These are phyloP conservation scores for Fusarium goolgardi DNA, from an alignment of 2,329 filamentous ascomycete species.

Conservation along the genomic window DNA sequence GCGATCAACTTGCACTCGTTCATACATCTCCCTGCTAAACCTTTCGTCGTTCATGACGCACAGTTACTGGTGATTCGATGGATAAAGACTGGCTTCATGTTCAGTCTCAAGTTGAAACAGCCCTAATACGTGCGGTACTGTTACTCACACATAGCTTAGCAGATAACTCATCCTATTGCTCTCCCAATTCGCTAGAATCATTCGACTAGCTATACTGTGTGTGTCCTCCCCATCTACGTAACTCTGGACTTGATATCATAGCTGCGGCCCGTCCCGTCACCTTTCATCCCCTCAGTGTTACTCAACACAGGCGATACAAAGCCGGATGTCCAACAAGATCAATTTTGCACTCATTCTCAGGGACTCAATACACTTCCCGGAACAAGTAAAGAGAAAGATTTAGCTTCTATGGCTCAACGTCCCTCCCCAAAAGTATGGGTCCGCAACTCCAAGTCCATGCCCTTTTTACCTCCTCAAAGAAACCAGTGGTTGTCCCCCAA, in stretches of 20 bases:
- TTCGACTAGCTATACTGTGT: not conserved
- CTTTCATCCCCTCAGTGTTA: not conserved
- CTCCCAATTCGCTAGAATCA: not conserved
- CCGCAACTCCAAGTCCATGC: constrained; percentile 46
- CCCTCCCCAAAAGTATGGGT: constrained; percentile 39
- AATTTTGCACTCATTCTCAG: constrained; percentile 31
- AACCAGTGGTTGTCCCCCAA: constrained; percentile 28
- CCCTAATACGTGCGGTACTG: not conserved
- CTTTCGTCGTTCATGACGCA: not conserved
- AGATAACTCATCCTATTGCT: not conserved
- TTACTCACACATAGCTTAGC: not conserved
- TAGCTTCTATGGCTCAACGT: constrained; percentile 44
- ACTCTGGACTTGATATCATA: constrained; percentile 15
- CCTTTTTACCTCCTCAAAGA: constrained; percentile 37
- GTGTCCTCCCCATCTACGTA: not conserved
- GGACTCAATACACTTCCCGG: constrained; percentile 25
- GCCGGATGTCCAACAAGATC: constrained; percentile 37
- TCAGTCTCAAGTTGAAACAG: not conserved
- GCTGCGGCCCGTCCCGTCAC: constrained; percentile 30
- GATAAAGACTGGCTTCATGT: not conserved
- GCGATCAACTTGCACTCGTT: too few relatives aligned
- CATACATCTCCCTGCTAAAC: too few relatives aligned
- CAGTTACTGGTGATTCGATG: not conserved
- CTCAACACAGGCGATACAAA: constrained; percentile 8
- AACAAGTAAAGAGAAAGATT: constrained; percentile 39